Base-by-base conservation (phyloP, 2,329 filamentous ascomycete genomes). In the Dactylellina drechsleri region DNA sequence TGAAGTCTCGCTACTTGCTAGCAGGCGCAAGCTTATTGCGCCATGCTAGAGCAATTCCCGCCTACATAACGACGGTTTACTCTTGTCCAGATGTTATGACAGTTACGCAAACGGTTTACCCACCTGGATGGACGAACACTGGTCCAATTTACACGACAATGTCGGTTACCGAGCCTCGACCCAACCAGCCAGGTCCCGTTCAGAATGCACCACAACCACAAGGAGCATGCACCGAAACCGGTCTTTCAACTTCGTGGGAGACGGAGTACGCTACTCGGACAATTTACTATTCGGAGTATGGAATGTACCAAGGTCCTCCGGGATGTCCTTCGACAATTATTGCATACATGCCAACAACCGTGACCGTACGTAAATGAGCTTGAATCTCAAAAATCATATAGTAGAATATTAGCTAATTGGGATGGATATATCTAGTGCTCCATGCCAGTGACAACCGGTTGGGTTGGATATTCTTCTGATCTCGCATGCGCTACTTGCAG, bases 91-190 rank as follows among this genome's bases (percentile, higher is more conserved):
- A 75, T 60, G 71, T 64, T 31, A 52, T 75, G 64, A 75, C 71
- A 36, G 60, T 75, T 23, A 75, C 71, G 59, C 71, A 75, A 52
- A 75, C 71, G 12, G 71, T 75, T 49, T 75, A 75, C 64, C 71
- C 71, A 50, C 71, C 71, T 45, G 71, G 71, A 40, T 75, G 71
- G 71, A 68, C 71, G 31, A 68, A 50, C 45, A 75, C 71, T 53
- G 71, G 71, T 5, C 71, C 71, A 60, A 56, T 75, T 54, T 75
- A 75, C 43, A 68, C 70, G n/a, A 67, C 70, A 40, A 36, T 28
- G 26, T 41, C 57, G 16, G 58, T 67, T 56, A 47, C 49, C 13
- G 61, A 67, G 12, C 62, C 70, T 58, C 49, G 50, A 31, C 70
- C 62, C 45, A 10, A 20, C n/a, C 31, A 45, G 28, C 36, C 26